Conservation (phyloP, 2,329 filamentous ascomycete genomes). For the Trichoderma sp. region DNA sequence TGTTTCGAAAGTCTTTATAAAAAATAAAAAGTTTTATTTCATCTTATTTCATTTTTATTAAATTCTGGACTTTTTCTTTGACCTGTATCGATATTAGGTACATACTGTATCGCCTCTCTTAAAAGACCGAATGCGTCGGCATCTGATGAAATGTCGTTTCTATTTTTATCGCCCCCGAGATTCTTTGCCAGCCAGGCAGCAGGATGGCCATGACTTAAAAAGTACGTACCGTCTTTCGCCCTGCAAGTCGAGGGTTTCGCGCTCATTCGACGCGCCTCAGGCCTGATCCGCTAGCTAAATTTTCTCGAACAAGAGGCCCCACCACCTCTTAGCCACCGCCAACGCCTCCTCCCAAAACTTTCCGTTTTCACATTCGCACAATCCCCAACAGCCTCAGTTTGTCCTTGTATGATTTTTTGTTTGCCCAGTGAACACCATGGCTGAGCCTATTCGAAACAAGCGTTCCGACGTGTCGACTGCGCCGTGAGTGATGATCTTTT, state of each 20-base stretch:
- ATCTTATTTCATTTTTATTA: background rate
- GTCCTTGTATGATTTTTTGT: slow-evolving; percentile 27
- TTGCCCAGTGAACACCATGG: slow-evolving; percentile 46
- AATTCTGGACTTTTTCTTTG: background rate
- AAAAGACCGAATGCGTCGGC: background rate
- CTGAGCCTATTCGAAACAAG: slow-evolving; percentile 63
- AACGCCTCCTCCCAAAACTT: slow-evolving; percentile 35
- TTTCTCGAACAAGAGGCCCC: slow-evolving; percentile 36
- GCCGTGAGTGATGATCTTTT: slow-evolving; percentile 48
- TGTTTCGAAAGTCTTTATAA: background rate
- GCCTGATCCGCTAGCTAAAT: slow-evolving; percentile 34
- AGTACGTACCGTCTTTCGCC: slow-evolving; percentile 7
- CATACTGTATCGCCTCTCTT: background rate
- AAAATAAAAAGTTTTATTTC: no score
- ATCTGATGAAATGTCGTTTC: background rate
- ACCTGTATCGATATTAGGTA: no score
- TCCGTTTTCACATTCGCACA: slow-evolving; percentile 32
- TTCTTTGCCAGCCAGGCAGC: background rate
- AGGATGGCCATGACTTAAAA: background rate
- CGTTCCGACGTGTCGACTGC: slow-evolving; percentile 55
- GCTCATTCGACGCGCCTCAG: slow-evolving; percentile 29
- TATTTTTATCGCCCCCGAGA: background rate
- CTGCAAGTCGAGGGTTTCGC: slow-evolving; percentile 12
- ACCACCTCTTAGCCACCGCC: slow-evolving; percentile 41
- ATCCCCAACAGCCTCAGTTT: slow-evolving; percentile 25